These are phyloP conservation scores for Septoria petroselini DNA, from an alignment of 2,329 filamentous ascomycete genomes.

Conservation along the genomic window DNA sequence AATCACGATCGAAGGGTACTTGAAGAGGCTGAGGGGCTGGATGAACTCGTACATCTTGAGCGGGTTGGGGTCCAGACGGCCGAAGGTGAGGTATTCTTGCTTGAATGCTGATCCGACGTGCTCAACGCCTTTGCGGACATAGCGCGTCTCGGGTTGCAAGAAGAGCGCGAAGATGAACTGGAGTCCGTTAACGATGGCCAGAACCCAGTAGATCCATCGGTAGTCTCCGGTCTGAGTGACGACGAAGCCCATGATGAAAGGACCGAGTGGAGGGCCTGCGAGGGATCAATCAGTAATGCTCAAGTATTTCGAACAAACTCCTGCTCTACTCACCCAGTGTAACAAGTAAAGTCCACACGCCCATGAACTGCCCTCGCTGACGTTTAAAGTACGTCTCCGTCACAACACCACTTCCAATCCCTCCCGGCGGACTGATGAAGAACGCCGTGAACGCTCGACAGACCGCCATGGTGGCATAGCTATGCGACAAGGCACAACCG, in stretches of 20 bases:
- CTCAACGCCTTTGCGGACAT: slow-evolving; percentile 44
- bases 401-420: slow-evolving; percentile 57
- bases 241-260: slow-evolving; percentile 46
- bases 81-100: slow-evolving; percentile 45
- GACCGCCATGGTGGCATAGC: slow-evolving; percentile 50
- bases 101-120: slow-evolving; percentile 44
- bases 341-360: slow-evolving; percentile 55
- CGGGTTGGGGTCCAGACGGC: slow-evolving; percentile 54
- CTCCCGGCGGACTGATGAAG: slow-evolving; percentile 55
- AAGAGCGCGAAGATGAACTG: slow-evolving; percentile 58
- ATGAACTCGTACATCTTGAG: slow-evolving; percentile 52
- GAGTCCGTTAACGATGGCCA: slow-evolving; percentile 56
- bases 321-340: slow-evolving; percentile 42
- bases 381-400: slow-evolving; percentile 58
- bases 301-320: not conserved
- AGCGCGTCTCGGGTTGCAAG: slow-evolving; percentile 55
- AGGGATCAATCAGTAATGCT: not conserved
- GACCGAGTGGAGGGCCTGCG: slow-evolving; percentile 41
- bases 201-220: slow-evolving; percentile 58
- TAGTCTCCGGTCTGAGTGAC: slow-evolving; percentile 51
- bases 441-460: slow-evolving; percentile 55
- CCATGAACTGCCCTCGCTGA: slow-evolving; percentile 55
- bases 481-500: slow-evolving; percentile 51
- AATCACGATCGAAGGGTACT: slow-evolving; percentile 49
- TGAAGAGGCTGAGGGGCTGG: slow-evolving; percentile 49